These are phyloP conservation scores for Claviceps lovelessii DNA, from an alignment of 2,329 filamentous ascomycete genomes.

Conservation along the genomic window DNA sequence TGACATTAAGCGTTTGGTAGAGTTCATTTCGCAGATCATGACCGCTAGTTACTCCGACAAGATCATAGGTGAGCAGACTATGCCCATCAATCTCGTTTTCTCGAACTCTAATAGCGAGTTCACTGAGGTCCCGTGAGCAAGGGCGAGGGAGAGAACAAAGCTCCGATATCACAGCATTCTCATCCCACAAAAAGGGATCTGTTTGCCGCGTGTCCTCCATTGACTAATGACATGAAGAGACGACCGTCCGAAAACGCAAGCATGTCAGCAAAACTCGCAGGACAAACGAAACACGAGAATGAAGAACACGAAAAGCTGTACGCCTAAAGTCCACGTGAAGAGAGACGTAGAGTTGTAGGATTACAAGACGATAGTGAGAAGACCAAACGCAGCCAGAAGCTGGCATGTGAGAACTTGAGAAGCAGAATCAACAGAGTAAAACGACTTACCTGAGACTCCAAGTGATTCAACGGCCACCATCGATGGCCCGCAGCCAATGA, in stretches of 20 bases:
- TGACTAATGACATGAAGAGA: conserved; percentile 3
- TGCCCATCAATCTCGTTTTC: conserved; percentile 53
- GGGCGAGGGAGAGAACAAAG: conserved; percentile 43
- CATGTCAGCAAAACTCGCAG: background rate
- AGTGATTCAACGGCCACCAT: background rate
- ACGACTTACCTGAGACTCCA: background rate
- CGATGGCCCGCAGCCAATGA: background rate
- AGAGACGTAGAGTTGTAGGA: background rate
- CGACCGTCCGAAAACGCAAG: background rate
- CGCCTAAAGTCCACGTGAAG: background rate
- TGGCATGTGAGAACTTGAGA: background rate
- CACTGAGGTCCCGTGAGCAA: conserved; percentile 32
- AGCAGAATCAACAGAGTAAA: background rate
- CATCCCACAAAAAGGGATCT: conserved; percentile 65
- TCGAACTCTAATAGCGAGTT: conserved; percentile 40
- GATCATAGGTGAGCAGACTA: conserved; percentile 42
- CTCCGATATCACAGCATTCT: conserved; percentile 50
- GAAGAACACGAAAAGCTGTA: background rate
- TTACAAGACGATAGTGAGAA: background rate
- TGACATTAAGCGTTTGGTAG: conserved; percentile 40
- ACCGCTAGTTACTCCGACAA: conserved; percentile 24
- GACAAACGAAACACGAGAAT: background rate
- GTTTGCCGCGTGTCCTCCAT: conserved; percentile 18
- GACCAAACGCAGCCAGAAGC: background rate
- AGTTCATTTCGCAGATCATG: conserved; percentile 29